A percentile compares a stretch with the other conserved stretches of the same genome.
Conservation (phyloP, 768 basidiomycete species). For the Cytidiella melzeri region DNA sequence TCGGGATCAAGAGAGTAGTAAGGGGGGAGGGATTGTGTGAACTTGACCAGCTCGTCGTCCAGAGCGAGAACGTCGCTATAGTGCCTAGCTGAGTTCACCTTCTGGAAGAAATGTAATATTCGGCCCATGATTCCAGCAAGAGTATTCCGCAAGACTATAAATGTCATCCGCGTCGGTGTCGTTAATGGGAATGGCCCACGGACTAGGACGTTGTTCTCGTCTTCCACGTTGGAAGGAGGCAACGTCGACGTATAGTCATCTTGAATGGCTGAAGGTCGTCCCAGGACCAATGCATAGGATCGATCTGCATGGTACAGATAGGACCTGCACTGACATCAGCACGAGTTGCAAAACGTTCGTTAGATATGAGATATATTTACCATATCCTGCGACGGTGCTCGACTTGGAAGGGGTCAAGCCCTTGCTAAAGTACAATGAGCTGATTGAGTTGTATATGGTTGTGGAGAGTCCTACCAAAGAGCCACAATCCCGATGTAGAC, state of each 20-base stretch:
- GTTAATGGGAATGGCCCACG: slow-evolving; percentile 53
- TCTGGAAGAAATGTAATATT: slow-evolving; percentile 91
- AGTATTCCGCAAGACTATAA: slow-evolving; percentile 79
- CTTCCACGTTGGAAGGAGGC: slow-evolving; percentile 67
- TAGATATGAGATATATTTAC: slow-evolving; percentile 33
- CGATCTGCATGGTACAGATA: slow-evolving; percentile 93
- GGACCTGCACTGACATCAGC: slow-evolving; percentile 43
- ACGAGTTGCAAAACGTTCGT: not conserved
- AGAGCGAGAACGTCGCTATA: slow-evolving; percentile 78
- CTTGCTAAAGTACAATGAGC: slow-evolving; percentile 31
- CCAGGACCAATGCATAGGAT: slow-evolving; percentile 86
- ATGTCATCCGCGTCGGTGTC: slow-evolving; percentile 79
- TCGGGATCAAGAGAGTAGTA: slow-evolving; percentile 75
- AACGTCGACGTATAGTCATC: slow-evolving; percentile 84
- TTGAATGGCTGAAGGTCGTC: slow-evolving; percentile 84
- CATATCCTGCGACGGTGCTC: slow-evolving; percentile 91
- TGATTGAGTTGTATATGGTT: not conserved
- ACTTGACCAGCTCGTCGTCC: slow-evolving; percentile 78
- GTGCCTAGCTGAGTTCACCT: slow-evolving; percentile 68
- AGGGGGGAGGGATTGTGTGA: slow-evolving; percentile 71
- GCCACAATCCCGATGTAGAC: slow-evolving; percentile 84
- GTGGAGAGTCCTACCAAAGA: slow-evolving; percentile 54
- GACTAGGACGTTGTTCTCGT: slow-evolving; percentile 37
- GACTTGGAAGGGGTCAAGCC: slow-evolving; percentile 66
- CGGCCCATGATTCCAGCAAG: slow-evolving; percentile 82